A percentile compares a stretch with the other conserved stretches of the same genome.
These are phyloP conservation scores for Oxyria digyna DNA, from an alignment of 148 eudicot genomes.

Conservation along the genomic window DNA sequence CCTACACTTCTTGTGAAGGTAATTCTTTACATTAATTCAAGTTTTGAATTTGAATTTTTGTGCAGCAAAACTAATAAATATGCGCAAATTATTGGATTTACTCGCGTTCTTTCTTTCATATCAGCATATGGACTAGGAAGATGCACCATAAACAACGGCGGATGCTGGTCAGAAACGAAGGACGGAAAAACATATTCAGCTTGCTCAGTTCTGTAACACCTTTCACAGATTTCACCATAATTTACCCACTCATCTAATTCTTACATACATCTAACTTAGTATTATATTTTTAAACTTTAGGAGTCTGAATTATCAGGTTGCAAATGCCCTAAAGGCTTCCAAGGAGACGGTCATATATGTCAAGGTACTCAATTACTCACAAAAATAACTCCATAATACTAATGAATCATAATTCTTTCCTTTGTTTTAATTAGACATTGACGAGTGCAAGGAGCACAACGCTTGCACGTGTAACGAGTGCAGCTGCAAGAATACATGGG, in stretches of 20 bases:
- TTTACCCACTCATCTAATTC: neutral
- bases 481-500: constrained; percentile 72
- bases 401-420: neutral
- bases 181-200: constrained; percentile 54
- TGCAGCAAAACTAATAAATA: no score
- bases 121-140: constrained; percentile 87
- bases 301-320: constrained; percentile 51
- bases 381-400: neutral
- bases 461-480: constrained; percentile 72
- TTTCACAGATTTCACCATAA: constrained; percentile 13
- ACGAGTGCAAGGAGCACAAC: constrained; percentile 54
- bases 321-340: constrained; percentile 67
- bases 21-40: neutral
- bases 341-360: constrained; percentile 73
- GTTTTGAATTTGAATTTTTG: no score
- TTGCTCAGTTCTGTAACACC: constrained; percentile 42
- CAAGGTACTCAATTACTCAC: constrained; percentile 32
- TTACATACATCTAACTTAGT: neutral
- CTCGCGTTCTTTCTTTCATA: neutral
- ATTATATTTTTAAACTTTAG: constrained; percentile 15
- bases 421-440: constrained; percentile 32
- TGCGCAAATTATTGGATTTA: neutral
- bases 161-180: constrained; percentile 70
- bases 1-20: constrained; percentile 78
- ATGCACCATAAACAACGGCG: constrained; percentile 61